Percentiles rank a stretch among this genome's conserved stretches.
Evolutionary conservation across 2,329 filamentous ascomycete species (phyloP).

Genomic region (Myriosclerotinia duriaeana): DNA sequence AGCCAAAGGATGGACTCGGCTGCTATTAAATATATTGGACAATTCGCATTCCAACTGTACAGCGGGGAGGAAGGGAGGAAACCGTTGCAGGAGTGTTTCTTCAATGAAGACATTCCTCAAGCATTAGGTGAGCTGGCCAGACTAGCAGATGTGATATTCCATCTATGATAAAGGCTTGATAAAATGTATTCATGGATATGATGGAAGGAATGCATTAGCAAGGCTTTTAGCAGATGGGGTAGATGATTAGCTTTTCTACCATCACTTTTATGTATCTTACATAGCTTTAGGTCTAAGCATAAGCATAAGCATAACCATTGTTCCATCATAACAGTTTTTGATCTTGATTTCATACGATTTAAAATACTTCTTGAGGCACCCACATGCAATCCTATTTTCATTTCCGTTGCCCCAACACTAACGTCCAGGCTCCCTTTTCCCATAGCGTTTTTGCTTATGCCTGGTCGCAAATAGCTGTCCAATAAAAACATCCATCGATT

Average conservation of each 20-base stretch:
- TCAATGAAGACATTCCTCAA: slow-evolving; percentile 26
- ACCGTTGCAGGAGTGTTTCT: slow-evolving; percentile 36
- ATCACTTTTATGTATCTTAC: slow-evolving; percentile 33
- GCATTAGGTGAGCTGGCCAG: slow-evolving; percentile 37
- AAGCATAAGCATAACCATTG: slow-evolving; percentile 19
- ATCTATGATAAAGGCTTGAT: slow-evolving; percentile 20
- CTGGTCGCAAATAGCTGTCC: no score
- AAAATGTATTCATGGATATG: slow-evolving; percentile 30
- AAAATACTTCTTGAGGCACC: background rate
- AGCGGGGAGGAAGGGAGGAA: slow-evolving; percentile 40
- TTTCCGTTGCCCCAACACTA: no score
- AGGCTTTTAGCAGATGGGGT: slow-evolving; percentile 22
- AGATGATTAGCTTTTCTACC: slow-evolving; percentile 21
- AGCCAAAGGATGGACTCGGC: slow-evolving; percentile 33
- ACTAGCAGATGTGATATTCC: slow-evolving; percentile 33
- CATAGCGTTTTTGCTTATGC: no score
- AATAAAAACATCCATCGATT: no score
- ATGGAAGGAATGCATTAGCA: slow-evolving; percentile 24
- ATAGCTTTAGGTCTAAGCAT: slow-evolving; percentile 34
- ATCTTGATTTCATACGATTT: background rate
- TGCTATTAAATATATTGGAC: slow-evolving; percentile 36
- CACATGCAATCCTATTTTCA: background rate
- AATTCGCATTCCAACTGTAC: slow-evolving; percentile 37
- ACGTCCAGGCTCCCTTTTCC: no score
- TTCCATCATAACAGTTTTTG: slow-evolving; percentile 24